phyloP scores from a whole-genome alignment of 352 stramenopile species.

The Albugo laibachii region DNA sequence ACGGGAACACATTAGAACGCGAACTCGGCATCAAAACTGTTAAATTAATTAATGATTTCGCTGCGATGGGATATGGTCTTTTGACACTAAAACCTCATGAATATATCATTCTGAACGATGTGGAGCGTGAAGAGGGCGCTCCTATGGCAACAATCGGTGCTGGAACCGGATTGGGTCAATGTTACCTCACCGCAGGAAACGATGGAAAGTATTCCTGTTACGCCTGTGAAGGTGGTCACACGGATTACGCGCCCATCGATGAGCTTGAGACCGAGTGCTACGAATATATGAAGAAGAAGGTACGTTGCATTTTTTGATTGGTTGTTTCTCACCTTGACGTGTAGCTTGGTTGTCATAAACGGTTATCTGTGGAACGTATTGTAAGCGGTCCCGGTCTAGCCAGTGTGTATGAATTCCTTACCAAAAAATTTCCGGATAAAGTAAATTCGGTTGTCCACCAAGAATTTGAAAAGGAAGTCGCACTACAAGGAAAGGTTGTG shows the following conservation, averaged over 20 bases:
- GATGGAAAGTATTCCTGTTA: constrained; percentile 83
- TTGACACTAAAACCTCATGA: constrained; percentile 86
- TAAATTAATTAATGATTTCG: constrained; percentile 94
- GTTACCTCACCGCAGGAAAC: constrained; percentile 82
- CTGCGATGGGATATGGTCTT: constrained; percentile 91
- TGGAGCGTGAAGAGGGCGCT: constrained; percentile 31
- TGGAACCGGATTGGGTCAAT: constrained; percentile 92
- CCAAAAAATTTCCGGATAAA: constrained; percentile 77
- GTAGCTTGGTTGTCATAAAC: constrained; percentile 66
- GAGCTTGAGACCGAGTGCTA: constrained; percentile 78
- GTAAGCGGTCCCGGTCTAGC: constrained; percentile 88
- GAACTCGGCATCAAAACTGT: constrained; percentile 73
- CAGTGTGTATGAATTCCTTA: constrained; percentile 93
- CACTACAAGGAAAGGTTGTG: constrained; percentile 66
- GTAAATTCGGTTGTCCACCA: constrained; percentile 61
- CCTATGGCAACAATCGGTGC: constrained; percentile 93
- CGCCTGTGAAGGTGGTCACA: constrained; percentile 88
- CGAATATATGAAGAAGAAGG: constrained; percentile 47
- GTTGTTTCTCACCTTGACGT: constrained; percentile 5
- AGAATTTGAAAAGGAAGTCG: constrained; percentile 33
- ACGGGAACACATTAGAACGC: constrained; percentile 53
- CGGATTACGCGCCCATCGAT: constrained; percentile 84
- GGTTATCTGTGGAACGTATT: constrained; percentile 91
- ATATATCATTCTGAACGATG: constrained; percentile 82
- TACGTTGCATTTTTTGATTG: neutral